Base-by-base conservation (phyloP, 371 early-diverging fungal species). In the Conidiobolus incongruus region DNA sequence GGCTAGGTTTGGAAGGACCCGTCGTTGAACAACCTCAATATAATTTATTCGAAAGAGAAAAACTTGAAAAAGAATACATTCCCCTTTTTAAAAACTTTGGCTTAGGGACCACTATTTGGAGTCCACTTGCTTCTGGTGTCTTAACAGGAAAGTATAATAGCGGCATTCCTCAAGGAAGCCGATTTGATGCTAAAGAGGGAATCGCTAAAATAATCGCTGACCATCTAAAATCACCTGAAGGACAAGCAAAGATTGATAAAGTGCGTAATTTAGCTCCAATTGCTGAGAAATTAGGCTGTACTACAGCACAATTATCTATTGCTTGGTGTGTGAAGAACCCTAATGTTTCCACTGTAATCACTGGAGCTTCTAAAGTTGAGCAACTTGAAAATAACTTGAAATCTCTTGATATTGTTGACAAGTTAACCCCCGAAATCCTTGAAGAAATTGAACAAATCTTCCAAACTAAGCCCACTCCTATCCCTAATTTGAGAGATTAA, bases 21-120 rank as follows among this genome's bases (percentile, higher is more conserved):
- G 55, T 77, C 48, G 60, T 70, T 52, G 72, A 82, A 62, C 79
- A 82, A 52, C 75, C 81, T 10, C 83, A 87, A 57, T 87, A 87
- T 59, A n/a, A n/a, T n/a, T n/a, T n/a, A n/a, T n/a, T n/a, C n/a
- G n/a, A n/a, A n/a, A n/a, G n/a, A n/a, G n/a, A 81, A 82, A 54
- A 73, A 83, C 79, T 60, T 84, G 83, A 82, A 52, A 68, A 68
- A 47, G 81, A 83, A 58, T 84, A 83, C 53, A 45, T 53, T 6
- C 75, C 80, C 17, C 50, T 87, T 47, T 82, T 65, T 66, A 60
- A 68, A 39, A 69, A 67, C 48, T 66, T 61, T 44, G 68, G 69
- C 0, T 60, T 84, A 47, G 88, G 88, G 2, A 63, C 75, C 6
- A 77, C 81, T 26, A 73, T 66, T 29, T 87, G 83, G 82, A 81